Evolutionary conservation across 2,329 filamentous ascomycete species (phyloP).

Genomic region (Fusarium concolor): DNA sequence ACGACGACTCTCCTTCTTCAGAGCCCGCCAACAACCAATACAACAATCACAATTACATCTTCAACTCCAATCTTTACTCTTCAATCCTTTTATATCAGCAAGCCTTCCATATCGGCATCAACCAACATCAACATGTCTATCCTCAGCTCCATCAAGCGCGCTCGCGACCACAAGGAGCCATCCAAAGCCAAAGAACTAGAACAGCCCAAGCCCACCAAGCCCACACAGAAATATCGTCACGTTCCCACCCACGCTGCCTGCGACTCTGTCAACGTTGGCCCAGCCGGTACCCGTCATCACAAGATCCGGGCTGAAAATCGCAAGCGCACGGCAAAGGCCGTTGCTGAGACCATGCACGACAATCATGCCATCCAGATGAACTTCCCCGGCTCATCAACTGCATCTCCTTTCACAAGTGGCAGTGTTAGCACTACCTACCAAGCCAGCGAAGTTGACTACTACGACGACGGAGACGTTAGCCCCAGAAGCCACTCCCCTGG

Average conservation of each 20-base stretch:
- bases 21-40: slow-evolving; percentile 6
- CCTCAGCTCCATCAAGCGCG: slow-evolving; percentile 64
- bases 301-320: slow-evolving; percentile 64
- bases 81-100: background rate
- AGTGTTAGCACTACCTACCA: slow-evolving; percentile 62
- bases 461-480: slow-evolving; percentile 30
- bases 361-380: slow-evolving; percentile 52
- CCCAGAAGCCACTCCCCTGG: slow-evolving; percentile 35
- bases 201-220: slow-evolving; percentile 57
- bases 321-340: slow-evolving; percentile 61
- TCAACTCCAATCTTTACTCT: background rate
- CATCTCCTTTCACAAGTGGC: slow-evolving; percentile 61
- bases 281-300: slow-evolving; percentile 61
- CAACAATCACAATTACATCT: background rate
- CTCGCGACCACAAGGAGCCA: slow-evolving; percentile 67
- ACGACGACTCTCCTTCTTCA: slow-evolving; percentile 8
- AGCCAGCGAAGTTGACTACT: slow-evolving; percentile 49
- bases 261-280: slow-evolving; percentile 67
- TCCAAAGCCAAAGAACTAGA: slow-evolving; percentile 61
- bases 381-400: slow-evolving; percentile 50
- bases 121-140: slow-evolving; percentile 62
- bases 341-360: slow-evolving; percentile 49
- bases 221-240: slow-evolving; percentile 64
- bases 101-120: background rate
- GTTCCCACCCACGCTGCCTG: slow-evolving; percentile 70